Percentiles rank a stretch among this genome's conserved stretches.
These are phyloP conservation scores for Apium graveolens DNA, from an alignment of 129 eudicot species.

Conservation along the genomic window DNA sequence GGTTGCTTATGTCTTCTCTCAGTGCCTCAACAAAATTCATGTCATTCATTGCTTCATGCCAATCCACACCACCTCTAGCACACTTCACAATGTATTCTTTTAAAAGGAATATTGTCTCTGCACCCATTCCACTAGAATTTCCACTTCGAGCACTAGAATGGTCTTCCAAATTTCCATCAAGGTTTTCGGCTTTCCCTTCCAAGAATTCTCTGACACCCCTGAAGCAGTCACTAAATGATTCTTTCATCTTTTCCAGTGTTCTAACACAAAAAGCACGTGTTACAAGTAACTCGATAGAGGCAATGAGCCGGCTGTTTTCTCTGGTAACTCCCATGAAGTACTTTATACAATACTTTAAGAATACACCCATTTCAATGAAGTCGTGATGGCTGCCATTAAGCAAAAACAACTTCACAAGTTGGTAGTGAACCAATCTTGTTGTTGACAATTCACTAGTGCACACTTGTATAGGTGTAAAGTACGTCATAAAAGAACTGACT, in stretches of 20 bases:
- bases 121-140: not conserved
- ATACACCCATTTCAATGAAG: not conserved
- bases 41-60: not conserved
- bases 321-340: not conserved
- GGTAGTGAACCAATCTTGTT: not conserved
- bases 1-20: not conserved
- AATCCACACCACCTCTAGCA: not conserved
- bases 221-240: not conserved
- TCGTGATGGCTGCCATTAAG: not conserved
- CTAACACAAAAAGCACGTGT: not conserved
- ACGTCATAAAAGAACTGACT: conserved; percentile 3
- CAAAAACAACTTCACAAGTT: not conserved
- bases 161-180: not conserved
- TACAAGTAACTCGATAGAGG: not conserved
- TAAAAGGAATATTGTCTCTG: too few relatives aligned
- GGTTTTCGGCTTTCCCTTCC: not conserved
- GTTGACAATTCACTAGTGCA: not conserved
- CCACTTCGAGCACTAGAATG: not conserved
- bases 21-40: not conserved
- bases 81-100: not conserved
- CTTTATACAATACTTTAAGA: not conserved
- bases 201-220: not conserved
- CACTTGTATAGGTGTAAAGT: not conserved
- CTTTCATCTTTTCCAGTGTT: not conserved
- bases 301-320: not conserved